phyloP scores from a whole-genome alignment of 352 stramenopile species.

The Pilasporangium apinafurcum region DNA sequence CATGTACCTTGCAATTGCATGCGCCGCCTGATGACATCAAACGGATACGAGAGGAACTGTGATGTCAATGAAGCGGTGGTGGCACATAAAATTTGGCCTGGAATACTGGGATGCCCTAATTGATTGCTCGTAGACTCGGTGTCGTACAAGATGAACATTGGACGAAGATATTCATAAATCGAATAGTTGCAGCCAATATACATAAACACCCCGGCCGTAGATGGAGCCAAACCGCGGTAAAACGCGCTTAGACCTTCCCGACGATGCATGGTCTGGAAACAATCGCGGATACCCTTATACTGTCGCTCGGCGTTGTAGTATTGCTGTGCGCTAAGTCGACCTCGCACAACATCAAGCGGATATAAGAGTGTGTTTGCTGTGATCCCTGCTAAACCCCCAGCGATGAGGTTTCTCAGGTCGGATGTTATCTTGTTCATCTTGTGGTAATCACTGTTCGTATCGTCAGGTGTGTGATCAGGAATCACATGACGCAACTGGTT shows the following conservation, averaged over 20 bases:
- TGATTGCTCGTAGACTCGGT: slow-evolving; percentile 40
- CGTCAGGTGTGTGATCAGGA: not conserved
- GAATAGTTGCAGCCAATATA: slow-evolving; percentile 85
- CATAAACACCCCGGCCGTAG: slow-evolving; percentile 66
- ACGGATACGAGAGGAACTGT: slow-evolving; percentile 73
- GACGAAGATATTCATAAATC: slow-evolving; percentile 79
- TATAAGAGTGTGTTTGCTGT: slow-evolving; percentile 71
- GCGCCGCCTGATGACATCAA: slow-evolving; percentile 73
- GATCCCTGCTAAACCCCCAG: slow-evolving; percentile 58
- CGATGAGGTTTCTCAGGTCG: slow-evolving; percentile 52
- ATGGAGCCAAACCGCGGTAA: slow-evolving; percentile 65
- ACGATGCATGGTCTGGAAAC: slow-evolving; percentile 36
- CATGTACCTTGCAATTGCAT: slow-evolving; percentile 72
- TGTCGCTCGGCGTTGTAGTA: slow-evolving; percentile 31
- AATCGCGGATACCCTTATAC: slow-evolving; percentile 47
- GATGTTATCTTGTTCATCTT: slow-evolving; percentile 12
- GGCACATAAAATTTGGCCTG: slow-evolving; percentile 72
- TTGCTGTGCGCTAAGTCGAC: slow-evolving; percentile 66
- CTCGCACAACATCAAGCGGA: slow-evolving; percentile 71
- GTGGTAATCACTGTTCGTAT: not conserved
- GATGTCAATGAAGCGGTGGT: slow-evolving; percentile 61
- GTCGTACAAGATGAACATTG: slow-evolving; percentile 76
- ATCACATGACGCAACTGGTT: slow-evolving; percentile 31
- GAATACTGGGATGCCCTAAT: slow-evolving; percentile 60
- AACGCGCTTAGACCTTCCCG: slow-evolving; percentile 52